Conservation (phyloP, 1,284 basidiomycete genomes). For the Cryptococcus hybrid region DNA sequence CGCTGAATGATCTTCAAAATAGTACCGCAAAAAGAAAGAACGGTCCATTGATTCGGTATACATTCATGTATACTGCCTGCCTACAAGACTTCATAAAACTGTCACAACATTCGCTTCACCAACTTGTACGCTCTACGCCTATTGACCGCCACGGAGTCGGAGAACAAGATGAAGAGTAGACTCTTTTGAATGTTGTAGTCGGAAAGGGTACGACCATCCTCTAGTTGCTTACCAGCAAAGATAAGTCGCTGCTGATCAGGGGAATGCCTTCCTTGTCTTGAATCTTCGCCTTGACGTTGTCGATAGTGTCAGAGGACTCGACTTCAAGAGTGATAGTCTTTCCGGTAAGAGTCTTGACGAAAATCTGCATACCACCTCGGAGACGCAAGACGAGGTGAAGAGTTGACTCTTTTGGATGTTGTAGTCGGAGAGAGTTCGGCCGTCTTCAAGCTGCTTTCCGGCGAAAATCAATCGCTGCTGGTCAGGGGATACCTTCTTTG, state of each 20-base stretch:
- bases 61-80: neutral
- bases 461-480: slow-evolving; percentile 61
- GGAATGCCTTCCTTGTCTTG: slow-evolving; percentile 66
- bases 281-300: slow-evolving; percentile 62
- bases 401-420: slow-evolving; percentile 24
- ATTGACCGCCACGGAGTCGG: slow-evolving; percentile 44
- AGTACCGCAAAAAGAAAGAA: neutral
- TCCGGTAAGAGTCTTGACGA: slow-evolving; percentile 46
- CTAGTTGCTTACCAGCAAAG: slow-evolving; percentile 30
- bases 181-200: too few relatives aligned
- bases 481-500: slow-evolving; percentile 72
- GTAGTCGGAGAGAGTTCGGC: slow-evolving; percentile 59
- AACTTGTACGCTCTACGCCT: too few relatives aligned
- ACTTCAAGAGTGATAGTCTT: slow-evolving; percentile 62
- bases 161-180: slow-evolving; percentile 83
- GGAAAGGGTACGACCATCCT: too few relatives aligned
- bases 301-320: slow-evolving; percentile 84
- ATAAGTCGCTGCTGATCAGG: slow-evolving; percentile 70
- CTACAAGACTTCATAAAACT: neutral
- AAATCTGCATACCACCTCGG: too few relatives aligned
- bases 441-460: slow-evolving; percentile 93
- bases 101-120: neutral
- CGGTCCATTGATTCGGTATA: neutral
- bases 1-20: too few relatives aligned
- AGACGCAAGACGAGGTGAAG: too few relatives aligned